A percentile compares a stretch with the other conserved stretches of the same genome.
Conservation (phyloP, 2,329 filamentous ascomycete species). For the Colletotrichum abscissum region DNA sequence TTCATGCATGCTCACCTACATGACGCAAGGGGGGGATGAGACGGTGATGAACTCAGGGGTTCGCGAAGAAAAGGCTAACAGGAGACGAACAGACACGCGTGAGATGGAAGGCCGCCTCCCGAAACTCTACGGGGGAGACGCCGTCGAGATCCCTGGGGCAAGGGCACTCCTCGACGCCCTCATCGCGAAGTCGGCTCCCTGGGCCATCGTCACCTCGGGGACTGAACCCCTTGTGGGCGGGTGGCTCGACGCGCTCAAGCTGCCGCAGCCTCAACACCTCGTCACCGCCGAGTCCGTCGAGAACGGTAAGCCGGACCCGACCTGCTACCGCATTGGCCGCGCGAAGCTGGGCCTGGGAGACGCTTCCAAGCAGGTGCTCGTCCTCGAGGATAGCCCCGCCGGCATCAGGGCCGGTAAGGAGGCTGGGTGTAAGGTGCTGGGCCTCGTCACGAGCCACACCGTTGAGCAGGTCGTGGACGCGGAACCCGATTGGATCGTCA, state of each 20-base stretch:
- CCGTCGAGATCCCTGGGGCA: conserved; percentile 87
- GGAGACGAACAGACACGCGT: conserved; percentile 72
- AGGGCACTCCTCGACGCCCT: conserved; percentile 76
- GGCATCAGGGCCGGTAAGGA: conserved; percentile 86
- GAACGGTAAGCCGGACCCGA: conserved; percentile 81
- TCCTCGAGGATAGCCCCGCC: conserved; percentile 90
- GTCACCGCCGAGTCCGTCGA: conserved; percentile 81
- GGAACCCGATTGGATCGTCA: conserved; percentile 88
- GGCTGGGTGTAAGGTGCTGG: conserved; percentile 86
- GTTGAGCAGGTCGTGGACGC: conserved; percentile 77
- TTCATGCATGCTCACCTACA: neutral
- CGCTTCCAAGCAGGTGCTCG: conserved; percentile 68
- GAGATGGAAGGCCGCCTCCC: conserved; percentile 84
- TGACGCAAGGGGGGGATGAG: neutral
- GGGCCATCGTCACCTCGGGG: conserved; percentile 89
- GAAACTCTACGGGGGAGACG: conserved; percentile 79
- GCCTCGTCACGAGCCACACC: conserved; percentile 86
- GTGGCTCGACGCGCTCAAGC: conserved; percentile 75
- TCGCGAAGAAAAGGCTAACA: conserved; percentile 4
- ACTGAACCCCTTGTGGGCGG: conserved; percentile 75
- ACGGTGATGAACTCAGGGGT: neutral
- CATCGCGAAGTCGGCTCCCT: conserved; percentile 71
- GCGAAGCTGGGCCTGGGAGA: conserved; percentile 67
- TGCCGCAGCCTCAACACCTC: conserved; percentile 74
- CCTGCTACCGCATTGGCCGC: conserved; percentile 77